Evolutionary conservation across 139 green algal genomes (phyloP).

Genomic region (Dunaliella primolecta): DNA sequence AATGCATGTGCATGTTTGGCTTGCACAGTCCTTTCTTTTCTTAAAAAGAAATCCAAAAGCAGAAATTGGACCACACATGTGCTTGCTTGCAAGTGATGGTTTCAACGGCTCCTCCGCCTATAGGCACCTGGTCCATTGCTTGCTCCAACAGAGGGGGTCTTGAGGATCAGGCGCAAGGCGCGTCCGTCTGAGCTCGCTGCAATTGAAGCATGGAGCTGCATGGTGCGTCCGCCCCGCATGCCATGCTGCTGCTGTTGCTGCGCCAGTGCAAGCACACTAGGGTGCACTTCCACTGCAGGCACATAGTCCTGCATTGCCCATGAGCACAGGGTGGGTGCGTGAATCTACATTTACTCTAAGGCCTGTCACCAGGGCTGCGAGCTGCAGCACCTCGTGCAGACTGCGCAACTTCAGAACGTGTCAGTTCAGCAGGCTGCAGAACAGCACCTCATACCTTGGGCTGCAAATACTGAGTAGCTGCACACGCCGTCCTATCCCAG

Average conservation of each 20-base stretch:
- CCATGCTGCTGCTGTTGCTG: not conserved
- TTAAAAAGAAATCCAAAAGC: no score
- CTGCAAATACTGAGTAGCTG: not conserved
- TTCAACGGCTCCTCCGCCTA: no score
- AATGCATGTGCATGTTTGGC: no score
- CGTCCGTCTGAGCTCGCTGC: not conserved
- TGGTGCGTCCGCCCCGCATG: not conserved
- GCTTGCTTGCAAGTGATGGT: no score
- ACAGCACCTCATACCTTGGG: constrained; percentile 26
- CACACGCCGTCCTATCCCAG: constrained; percentile 28
- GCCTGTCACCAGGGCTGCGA: no score
- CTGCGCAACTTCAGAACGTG: no score
- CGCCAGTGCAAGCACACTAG: not conserved
- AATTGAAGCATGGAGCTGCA: not conserved
- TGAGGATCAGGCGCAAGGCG: not conserved
- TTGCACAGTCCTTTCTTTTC: no score
- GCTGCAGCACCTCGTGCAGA: no score
- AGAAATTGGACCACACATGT: no score
- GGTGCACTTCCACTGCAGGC: not conserved
- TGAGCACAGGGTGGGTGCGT: not conserved
- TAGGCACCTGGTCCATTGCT: not conserved
- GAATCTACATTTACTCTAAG: not conserved
- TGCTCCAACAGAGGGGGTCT: not conserved
- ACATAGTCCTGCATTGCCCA: not conserved
- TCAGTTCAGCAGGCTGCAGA: no score